These are phyloP conservation scores for Kuraishia borneana DNA, from an alignment of 805 yeast genomes.

Conservation along the genomic window DNA sequence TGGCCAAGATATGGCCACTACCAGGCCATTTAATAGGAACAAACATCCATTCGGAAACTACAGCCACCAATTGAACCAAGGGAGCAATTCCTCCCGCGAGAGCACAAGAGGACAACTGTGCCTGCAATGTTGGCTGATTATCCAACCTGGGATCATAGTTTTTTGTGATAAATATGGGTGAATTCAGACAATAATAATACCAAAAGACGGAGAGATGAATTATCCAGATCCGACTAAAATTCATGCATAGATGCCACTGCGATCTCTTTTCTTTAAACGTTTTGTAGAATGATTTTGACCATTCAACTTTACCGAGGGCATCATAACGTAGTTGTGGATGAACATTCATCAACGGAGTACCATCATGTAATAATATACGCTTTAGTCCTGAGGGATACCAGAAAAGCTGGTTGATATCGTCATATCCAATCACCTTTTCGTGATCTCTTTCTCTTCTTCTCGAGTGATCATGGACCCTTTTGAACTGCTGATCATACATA, in stretches of 20 bases:
- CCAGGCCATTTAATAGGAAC: constrained; percentile 41
- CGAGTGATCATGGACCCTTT: constrained; percentile 38
- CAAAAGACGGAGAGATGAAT: constrained; percentile 39
- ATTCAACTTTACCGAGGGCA: constrained; percentile 21
- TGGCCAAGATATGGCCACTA: constrained; percentile 22
- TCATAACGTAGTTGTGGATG: constrained; percentile 20
- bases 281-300: constrained; percentile 31
- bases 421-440: constrained; percentile 44
- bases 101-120: constrained; percentile 29
- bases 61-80: constrained; percentile 26
- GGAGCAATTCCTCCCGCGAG: constrained; percentile 35
- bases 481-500: constrained; percentile 59
- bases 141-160: constrained; percentile 26
- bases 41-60: constrained; percentile 29
- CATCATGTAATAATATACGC: constrained; percentile 22
- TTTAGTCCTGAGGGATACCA: constrained; percentile 31
- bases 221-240: constrained; percentile 42
- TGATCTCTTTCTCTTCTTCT: constrained; percentile 63
- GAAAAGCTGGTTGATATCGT: constrained; percentile 40
- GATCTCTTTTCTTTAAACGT: constrained; percentile 36
- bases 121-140: constrained; percentile 33
- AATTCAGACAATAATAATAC: constrained; percentile 39
- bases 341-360: constrained; percentile 12
- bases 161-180: constrained; percentile 36
- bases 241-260: constrained; percentile 38